These are phyloP conservation scores for Lachancea mirantina DNA, from an alignment of 805 yeast species.

Conservation along the genomic window DNA sequence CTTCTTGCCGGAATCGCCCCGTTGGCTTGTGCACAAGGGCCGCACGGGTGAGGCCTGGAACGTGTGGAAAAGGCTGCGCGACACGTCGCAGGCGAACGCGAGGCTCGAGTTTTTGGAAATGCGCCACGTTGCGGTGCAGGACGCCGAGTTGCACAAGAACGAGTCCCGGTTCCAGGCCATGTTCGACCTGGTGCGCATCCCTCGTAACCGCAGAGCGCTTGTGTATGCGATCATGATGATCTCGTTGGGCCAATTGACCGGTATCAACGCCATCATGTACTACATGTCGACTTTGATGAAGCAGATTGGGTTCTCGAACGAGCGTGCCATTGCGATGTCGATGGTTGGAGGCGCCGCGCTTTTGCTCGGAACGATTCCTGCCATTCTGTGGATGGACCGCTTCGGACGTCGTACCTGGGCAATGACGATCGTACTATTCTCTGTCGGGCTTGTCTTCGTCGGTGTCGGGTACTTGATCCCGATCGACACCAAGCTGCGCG, in stretches of 20 bases:
- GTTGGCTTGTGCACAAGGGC: conserved; percentile 48
- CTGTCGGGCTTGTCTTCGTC: conserved; percentile 52
- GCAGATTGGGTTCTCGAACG: conserved; percentile 46
- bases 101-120: conserved; percentile 52
- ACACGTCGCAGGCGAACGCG: conserved; percentile 35
- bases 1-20: conserved; percentile 56
- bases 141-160: conserved; percentile 34
- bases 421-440: conserved; percentile 47
- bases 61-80: conserved; percentile 52
- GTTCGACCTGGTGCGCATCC: conserved; percentile 45
- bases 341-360: conserved; percentile 62
- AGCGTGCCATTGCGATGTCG: conserved; percentile 55
- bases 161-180: conserved; percentile 36
- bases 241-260: conserved; percentile 57
- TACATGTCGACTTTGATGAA: conserved; percentile 53
- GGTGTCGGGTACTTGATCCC: conserved; percentile 49
- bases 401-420: conserved; percentile 59
- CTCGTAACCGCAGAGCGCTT: conserved; percentile 57
- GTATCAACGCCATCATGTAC: conserved; percentile 61
- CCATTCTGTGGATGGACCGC: conserved; percentile 49
- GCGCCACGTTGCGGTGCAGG: conserved; percentile 45
- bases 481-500: conserved; percentile 33
- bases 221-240: conserved; percentile 52
- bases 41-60: conserved; percentile 46
- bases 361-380: conserved; percentile 59